phyloP scores from a whole-genome alignment of 2,329 filamentous ascomycete genomes.

The Colletotrichum chrysophilum region DNA sequence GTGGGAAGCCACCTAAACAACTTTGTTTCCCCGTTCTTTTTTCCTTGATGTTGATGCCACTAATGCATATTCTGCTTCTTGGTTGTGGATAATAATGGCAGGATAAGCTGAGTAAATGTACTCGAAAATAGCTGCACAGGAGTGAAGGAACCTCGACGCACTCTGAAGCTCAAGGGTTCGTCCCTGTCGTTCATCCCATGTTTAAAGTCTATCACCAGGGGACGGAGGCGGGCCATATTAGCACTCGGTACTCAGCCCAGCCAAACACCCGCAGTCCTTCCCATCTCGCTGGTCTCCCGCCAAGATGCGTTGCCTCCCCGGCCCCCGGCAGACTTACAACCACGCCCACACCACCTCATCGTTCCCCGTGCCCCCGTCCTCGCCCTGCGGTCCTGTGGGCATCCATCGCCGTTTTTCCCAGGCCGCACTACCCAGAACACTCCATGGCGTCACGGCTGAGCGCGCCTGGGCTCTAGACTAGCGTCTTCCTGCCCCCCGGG shows the following conservation, averaged over 20 bases:
- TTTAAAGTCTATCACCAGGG: neutral
- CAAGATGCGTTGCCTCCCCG: neutral
- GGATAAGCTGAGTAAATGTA: neutral
- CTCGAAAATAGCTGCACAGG: neutral
- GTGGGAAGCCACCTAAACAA: neutral
- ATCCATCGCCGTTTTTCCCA: neutral
- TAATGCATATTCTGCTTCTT: neutral
- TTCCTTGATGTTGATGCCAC: neutral
- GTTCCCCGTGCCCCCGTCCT: neutral
- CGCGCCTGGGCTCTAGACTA: conserved; percentile 4
- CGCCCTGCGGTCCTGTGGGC: conserved; percentile 5
- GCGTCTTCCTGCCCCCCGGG: conserved; percentile 1
- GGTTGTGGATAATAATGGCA: neutral
- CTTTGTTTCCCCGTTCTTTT: neutral
- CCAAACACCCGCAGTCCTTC: neutral
- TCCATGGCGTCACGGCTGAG: conserved; percentile 21
- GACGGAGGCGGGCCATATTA: neutral
- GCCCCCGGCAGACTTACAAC: neutral
- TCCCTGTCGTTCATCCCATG: conserved; percentile 6
- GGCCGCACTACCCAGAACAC: neutral
- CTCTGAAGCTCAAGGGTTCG: neutral
- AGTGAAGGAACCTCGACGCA: neutral
- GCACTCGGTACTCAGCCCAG: neutral
- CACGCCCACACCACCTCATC: neutral
- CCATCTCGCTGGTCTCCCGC: neutral